Percentiles rank a stretch among this genome's conserved stretches.
These are phyloP conservation scores for Steccherinum ochraceum DNA, from an alignment of 768 basidiomycete species.

Conservation along the genomic window DNA sequence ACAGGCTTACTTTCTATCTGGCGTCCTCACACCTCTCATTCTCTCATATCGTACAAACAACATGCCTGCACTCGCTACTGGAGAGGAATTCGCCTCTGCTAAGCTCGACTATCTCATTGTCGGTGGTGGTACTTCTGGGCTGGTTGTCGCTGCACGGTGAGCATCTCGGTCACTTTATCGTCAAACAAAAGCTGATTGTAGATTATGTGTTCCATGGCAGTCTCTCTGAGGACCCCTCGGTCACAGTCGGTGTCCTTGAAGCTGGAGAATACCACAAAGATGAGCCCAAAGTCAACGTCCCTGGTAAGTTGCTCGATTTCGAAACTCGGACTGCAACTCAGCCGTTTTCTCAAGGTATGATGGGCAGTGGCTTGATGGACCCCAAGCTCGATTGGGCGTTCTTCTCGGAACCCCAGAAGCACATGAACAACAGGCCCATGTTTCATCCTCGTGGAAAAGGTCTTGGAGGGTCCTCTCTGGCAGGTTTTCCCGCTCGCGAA, in stretches of 20 bases:
- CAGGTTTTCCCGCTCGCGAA: neutral
- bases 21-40: too few species aligned
- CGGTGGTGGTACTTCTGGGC: constrained; percentile 13
- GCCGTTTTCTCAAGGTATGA: neutral
- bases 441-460: constrained; percentile 6
- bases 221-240: constrained; percentile 19
- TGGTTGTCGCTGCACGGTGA: constrained; percentile 11
- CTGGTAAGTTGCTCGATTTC: constrained; percentile 3
- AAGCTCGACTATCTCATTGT: constrained; percentile 13
- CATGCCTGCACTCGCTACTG: neutral
- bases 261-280: constrained; percentile 19
- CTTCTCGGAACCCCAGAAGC: constrained; percentile 11
- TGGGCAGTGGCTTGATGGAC: constrained; percentile 4
- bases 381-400: constrained; percentile 16
- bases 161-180: neutral
- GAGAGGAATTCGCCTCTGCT: neutral
- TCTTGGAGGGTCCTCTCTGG: constrained; percentile 7
- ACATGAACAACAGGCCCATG: constrained; percentile 6
- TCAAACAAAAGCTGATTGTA: neutral
- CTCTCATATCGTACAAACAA: too few species aligned
- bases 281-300: constrained; percentile 8
- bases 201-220: constrained; percentile 8
- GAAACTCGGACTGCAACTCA: neutral
- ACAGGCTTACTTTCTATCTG: neutral
- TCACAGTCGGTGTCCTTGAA: constrained; percentile 25